Evolutionary conservation across 2,329 filamentous ascomycete species (phyloP).

Genomic region (Teratosphaeria epicoccoides): DNA sequence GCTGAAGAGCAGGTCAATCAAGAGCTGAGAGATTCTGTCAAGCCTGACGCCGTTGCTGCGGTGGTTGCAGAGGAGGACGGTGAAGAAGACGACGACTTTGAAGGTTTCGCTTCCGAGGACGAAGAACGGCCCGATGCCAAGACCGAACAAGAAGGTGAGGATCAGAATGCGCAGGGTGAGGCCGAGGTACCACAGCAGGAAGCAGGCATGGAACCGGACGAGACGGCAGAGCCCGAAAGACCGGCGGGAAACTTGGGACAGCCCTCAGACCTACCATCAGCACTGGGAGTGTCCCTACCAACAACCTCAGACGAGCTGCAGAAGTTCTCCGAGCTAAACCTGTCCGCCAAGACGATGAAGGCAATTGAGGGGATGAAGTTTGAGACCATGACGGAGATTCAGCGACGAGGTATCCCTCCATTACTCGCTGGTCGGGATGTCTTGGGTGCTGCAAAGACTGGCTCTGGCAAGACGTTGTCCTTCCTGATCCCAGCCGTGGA

Average conservation of each 20-base stretch:
- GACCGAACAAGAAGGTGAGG: slow-evolving; percentile 23
- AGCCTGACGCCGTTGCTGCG: slow-evolving; percentile 8
- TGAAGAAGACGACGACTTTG: slow-evolving; percentile 25
- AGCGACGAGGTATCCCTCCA: slow-evolving; percentile 76
- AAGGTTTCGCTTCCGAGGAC: slow-evolving; percentile 26
- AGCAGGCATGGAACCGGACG: background rate
- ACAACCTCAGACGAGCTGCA: slow-evolving; percentile 51
- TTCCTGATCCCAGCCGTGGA: slow-evolving; percentile 92
- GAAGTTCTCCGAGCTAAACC: slow-evolving; percentile 68
- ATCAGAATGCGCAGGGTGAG: slow-evolving; percentile 25
- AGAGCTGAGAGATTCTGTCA: slow-evolving; percentile 18
- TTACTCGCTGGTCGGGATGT: slow-evolving; percentile 84
- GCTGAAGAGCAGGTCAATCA: slow-evolving; percentile 21
- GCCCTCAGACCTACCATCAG: slow-evolving; percentile 43
- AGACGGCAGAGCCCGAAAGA: background rate
- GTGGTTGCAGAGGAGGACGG: slow-evolving; percentile 1
- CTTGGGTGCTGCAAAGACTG: slow-evolving; percentile 89
- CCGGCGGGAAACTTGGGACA: slow-evolving; percentile 23
- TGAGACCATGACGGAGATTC: slow-evolving; percentile 90
- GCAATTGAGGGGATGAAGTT: slow-evolving; percentile 89
- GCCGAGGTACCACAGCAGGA: background rate
- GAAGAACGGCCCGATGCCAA: slow-evolving; percentile 26
- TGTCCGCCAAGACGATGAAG: slow-evolving; percentile 80
- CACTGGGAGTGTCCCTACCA: slow-evolving; percentile 47
- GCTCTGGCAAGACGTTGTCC: slow-evolving; percentile 87